Evolutionary conservation across 2,329 filamentous ascomycete species (phyloP).

Genomic region (Thielaviopsis punctulata): DNA sequence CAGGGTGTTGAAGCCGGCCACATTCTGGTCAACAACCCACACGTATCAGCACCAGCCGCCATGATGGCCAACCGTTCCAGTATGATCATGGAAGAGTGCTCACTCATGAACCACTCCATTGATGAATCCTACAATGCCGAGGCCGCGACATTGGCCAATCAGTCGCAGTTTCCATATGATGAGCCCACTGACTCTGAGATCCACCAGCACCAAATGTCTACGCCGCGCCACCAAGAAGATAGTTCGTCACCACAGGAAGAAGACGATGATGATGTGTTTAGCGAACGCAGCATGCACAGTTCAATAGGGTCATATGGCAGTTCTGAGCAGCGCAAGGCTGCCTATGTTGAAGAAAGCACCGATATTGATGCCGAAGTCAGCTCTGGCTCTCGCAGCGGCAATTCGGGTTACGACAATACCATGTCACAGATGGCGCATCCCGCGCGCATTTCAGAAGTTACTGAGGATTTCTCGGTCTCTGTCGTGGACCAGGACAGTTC

Average conservation of each 20-base stretch:
- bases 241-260: conserved; percentile 32
- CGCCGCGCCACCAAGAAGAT: conserved; percentile 4
- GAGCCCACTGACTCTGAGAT: conserved; percentile 4
- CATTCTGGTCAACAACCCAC: neutral
- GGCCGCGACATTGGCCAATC: neutral
- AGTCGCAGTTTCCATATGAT: conserved; percentile 1
- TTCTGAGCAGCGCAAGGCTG: conserved; percentile 18
- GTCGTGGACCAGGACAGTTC: conserved; percentile 21
- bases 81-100: conserved; percentile 5
- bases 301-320: conserved; percentile 34
- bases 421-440: conserved; percentile 21
- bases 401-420: conserved; percentile 3
- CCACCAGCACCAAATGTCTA: neutral
- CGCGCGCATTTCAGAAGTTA: conserved; percentile 33
- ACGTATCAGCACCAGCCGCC: neutral
- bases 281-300: conserved; percentile 38
- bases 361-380: neutral
- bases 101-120: conserved; percentile 10
- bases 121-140: conserved; percentile 10
- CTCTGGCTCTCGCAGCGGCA: conserved; percentile 12
- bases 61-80: neutral
- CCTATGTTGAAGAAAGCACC: conserved; percentile 1
- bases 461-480: conserved; percentile 31
- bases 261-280: conserved; percentile 40
- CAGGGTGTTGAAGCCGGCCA: neutral